Evolutionary conservation across 1,284 basidiomycete species (phyloP).

Genomic region (Ceraceosorus guamensis): DNA sequence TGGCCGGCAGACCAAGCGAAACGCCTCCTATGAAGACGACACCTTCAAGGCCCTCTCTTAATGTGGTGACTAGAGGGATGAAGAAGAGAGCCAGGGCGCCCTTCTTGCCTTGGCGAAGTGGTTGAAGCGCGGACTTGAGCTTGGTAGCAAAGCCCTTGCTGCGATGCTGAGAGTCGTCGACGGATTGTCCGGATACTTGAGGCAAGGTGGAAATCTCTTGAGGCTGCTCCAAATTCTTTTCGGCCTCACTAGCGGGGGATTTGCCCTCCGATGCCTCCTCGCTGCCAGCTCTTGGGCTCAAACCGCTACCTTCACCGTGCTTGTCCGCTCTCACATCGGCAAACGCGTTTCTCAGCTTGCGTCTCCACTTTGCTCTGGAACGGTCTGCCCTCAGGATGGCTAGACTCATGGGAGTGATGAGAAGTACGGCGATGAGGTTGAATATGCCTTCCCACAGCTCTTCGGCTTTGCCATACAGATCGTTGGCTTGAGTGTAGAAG

Average conservation of each 20-base stretch:
- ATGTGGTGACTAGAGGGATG: constrained; percentile 43
- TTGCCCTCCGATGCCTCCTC: not conserved
- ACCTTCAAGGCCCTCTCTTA: constrained; percentile 44
- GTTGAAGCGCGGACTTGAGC: not conserved
- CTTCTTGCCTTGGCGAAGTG: constrained; percentile 3
- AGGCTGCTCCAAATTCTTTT: not conserved
- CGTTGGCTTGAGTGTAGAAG: constrained; percentile 51
- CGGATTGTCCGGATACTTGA: too few species aligned
- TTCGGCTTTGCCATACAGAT: constrained; percentile 53
- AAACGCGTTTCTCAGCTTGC: constrained; percentile 38
- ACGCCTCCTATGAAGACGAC: constrained; percentile 46
- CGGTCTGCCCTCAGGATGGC: constrained; percentile 41
- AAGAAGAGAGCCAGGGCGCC: constrained; percentile 30
- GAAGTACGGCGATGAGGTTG: constrained; percentile 39
- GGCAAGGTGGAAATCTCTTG: not conserved
- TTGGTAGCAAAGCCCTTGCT: not conserved
- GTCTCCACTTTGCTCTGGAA: constrained; percentile 37
- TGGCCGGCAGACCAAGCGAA: constrained; percentile 39
- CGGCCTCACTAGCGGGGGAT: not conserved
- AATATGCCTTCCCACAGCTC: constrained; percentile 47
- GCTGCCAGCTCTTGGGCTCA: not conserved
- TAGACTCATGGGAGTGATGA: constrained; percentile 45
- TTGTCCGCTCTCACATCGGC: not conserved
- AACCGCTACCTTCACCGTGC: not conserved
- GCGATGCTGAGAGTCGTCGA: too few species aligned